Evolutionary conservation across 2,329 filamentous ascomycete genomes (phyloP).

Genomic region (Sordariomycetes sp.): DNA sequence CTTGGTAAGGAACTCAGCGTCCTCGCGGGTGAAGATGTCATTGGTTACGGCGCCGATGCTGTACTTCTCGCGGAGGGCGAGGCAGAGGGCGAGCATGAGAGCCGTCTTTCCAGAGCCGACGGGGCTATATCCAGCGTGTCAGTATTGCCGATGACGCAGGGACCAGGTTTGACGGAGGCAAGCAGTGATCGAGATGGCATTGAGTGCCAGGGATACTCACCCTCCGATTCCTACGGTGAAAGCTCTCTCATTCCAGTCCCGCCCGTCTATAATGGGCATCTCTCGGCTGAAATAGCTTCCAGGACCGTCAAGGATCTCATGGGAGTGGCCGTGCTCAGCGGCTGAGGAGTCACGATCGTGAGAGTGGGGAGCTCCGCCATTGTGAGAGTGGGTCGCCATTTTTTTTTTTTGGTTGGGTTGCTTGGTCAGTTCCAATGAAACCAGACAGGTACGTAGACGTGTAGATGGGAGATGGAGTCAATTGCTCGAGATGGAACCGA

Average conservation of each 20-base stretch:
- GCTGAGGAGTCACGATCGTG: conserved; percentile 41
- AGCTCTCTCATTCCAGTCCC: conserved; percentile 76
- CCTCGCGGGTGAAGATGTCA: conserved; percentile 97
- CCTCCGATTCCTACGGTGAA: conserved; percentile 98
- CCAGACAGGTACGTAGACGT: background rate
- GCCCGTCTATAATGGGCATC: conserved; percentile 83
- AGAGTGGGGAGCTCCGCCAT: conserved; percentile 35
- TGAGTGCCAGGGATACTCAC: conserved; percentile 34
- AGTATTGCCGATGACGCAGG: conserved; percentile 2
- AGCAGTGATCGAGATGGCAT: background rate
- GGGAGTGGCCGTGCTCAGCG: conserved; percentile 80
- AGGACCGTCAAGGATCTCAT: conserved; percentile 89
- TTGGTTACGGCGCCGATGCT: conserved; percentile 93
- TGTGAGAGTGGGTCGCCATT: conserved; percentile 32
- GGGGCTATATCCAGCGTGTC: conserved; percentile 43
- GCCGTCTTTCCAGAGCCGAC: conserved; percentile 97
- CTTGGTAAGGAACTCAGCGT: conserved; percentile 91
- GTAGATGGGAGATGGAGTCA: too few relatives aligned
- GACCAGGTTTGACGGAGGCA: background rate
- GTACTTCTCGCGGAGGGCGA: conserved; percentile 65
- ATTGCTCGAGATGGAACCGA: background rate
- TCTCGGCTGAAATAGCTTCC: conserved; percentile 83
- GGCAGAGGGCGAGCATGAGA: conserved; percentile 87
- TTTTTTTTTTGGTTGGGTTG: background rate
- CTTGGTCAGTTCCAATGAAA: background rate